Evolutionary conservation across 2,329 filamentous ascomycete species (phyloP).

Genomic region (Xenoacremonium recifei): DNA sequence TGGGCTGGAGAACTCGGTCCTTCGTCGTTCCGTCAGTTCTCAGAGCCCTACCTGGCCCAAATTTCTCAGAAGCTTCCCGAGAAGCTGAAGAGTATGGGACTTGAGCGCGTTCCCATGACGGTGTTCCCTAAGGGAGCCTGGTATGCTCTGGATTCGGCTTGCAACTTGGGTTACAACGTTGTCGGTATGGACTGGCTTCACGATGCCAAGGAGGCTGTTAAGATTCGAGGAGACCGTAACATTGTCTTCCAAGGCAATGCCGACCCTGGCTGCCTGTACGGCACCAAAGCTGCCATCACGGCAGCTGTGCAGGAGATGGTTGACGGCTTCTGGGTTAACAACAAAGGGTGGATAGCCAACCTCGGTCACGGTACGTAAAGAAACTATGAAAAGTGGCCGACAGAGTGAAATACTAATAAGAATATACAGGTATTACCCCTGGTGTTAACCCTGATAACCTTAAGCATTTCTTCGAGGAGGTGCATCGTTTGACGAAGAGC

Average conservation of each 20-base stretch:
- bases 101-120: constrained; percentile 89
- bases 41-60: constrained; percentile 80
- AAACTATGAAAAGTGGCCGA: neutral
- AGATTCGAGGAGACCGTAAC: constrained; percentile 70
- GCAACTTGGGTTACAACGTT: constrained; percentile 86
- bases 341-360: constrained; percentile 95
- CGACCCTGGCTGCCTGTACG: constrained; percentile 90
- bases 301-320: constrained; percentile 83
- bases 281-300: constrained; percentile 77
- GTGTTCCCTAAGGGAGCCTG: constrained; percentile 98
- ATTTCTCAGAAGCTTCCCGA: constrained; percentile 80
- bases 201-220: constrained; percentile 79
- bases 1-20: constrained; percentile 96
- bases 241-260: constrained; percentile 92
- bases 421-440: constrained; percentile 75
- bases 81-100: constrained; percentile 68
- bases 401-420: constrained; percentile 9
- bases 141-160: constrained; percentile 87
- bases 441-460: constrained; percentile 92
- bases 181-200: constrained; percentile 95
- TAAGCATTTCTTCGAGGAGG: constrained; percentile 90
- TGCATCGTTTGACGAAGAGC: constrained; percentile 66
- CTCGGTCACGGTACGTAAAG: constrained; percentile 77
- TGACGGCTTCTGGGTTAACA: constrained; percentile 73
- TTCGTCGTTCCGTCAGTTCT: constrained; percentile 77